These are phyloP conservation scores for Bryoglossum gracile DNA, from an alignment of 495 filamentous ascomycete species.

Conservation along the genomic window DNA sequence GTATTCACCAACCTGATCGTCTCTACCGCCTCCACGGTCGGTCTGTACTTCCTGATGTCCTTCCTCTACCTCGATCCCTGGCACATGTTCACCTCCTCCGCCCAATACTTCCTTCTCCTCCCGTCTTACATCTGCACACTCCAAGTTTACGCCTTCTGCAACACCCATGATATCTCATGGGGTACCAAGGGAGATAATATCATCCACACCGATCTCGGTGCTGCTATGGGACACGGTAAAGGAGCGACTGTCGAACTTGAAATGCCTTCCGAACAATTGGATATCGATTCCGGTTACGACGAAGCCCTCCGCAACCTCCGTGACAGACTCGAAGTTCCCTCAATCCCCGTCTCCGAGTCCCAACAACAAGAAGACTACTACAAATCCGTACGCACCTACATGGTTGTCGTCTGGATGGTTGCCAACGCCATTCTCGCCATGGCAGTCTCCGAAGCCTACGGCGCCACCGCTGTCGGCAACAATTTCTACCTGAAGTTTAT, in stretches of 20 bases:
- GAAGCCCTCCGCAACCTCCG: conserved; percentile 93
- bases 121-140: conserved; percentile 94
- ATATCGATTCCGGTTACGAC: conserved; percentile 97
- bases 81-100: conserved; percentile 95
- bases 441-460: conserved; percentile 86
- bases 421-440: conserved; percentile 89
- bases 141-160: conserved; percentile 98
- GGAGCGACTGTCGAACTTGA: conserved; percentile 76
- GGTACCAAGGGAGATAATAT: conserved; percentile 98
- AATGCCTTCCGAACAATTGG: conserved; percentile 95
- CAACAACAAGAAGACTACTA: conserved; percentile 98
- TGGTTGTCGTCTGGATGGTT: conserved; percentile 95
- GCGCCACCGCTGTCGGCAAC: conserved; percentile 52
- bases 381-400: conserved; percentile 93
- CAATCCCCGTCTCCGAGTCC: conserved; percentile 52
- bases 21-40: conserved; percentile 79
- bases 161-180: conserved; percentile 99
- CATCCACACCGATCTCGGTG: conserved; percentile 81
- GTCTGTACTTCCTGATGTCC: conserved; percentile 91
- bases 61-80: conserved; percentile 97
- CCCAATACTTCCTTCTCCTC: conserved; percentile 90
- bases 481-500: conserved; percentile 94
- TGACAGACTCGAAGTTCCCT: conserved; percentile 78
- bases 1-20: conserved; percentile 93
- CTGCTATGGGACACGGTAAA: conserved; percentile 63